Percentiles rank a stretch among this genome's conserved stretches.
These are phyloP conservation scores for Eimeria maxima DNA, from an alignment of 169 alveolate genomes.

Conservation along the genomic window DNA sequence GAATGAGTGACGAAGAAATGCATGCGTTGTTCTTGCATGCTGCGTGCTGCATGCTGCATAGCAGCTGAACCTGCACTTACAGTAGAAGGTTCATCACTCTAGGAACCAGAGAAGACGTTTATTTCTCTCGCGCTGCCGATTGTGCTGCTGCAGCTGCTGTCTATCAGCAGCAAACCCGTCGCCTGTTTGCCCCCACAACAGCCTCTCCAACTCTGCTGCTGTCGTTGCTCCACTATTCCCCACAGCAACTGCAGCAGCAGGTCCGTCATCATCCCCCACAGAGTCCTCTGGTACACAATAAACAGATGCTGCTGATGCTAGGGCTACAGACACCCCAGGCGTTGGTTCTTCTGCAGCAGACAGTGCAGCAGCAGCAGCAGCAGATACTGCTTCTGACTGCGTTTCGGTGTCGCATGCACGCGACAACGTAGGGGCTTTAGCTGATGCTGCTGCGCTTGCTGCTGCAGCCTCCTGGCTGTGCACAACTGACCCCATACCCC, in stretches of 20 bases:
- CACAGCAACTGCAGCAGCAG: constrained; percentile 16
- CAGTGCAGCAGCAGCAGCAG: constrained; percentile 72
- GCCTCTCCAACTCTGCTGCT: constrained; percentile 57
- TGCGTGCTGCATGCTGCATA: neutral
- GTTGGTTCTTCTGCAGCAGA: constrained; percentile 5
- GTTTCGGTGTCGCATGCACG: constrained; percentile 41
- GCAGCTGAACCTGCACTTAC: neutral
- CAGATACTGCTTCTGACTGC: constrained; percentile 26
- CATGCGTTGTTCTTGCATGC: neutral
- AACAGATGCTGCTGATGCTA: constrained; percentile 61
- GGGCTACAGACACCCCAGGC: constrained; percentile 65
- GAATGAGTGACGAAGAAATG: neutral
- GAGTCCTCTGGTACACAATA: constrained; percentile 44
- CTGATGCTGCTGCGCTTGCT: constrained; percentile 41
- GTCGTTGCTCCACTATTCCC: constrained; percentile 26
- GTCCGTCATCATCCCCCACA: constrained; percentile 26
- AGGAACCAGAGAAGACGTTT: constrained; percentile 38
- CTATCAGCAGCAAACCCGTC: constrained; percentile 22
- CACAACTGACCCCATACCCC: constrained; percentile 62
- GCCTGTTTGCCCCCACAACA: constrained; percentile 47
- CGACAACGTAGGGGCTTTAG: neutral
- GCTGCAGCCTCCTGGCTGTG: constrained; percentile 72
- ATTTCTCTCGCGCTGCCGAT: constrained; percentile 31
- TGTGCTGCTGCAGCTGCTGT: constrained; percentile 46
- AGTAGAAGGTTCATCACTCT: neutral